phyloP scores from a whole-genome alignment of 176 grass and related monocot species.

The Oryza australiensis region DNA sequence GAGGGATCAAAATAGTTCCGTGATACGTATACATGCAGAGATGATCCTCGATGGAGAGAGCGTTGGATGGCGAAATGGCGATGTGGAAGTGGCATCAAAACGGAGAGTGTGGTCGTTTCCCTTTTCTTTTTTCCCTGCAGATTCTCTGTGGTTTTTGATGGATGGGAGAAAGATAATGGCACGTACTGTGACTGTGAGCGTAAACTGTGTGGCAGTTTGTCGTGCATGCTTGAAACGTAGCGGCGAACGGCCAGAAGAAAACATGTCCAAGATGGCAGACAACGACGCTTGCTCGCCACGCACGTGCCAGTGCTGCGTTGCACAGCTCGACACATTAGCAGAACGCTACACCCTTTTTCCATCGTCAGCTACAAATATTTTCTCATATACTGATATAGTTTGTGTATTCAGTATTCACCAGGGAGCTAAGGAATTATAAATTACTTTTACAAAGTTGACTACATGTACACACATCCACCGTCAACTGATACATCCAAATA shows the following conservation, averaged over 20 bases:
- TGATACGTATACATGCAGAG: neutral
- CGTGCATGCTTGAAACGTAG: slow-evolving; percentile 27
- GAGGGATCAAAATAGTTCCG: too few relatives aligned
- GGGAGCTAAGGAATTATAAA: too few relatives aligned
- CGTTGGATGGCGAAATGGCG: neutral
- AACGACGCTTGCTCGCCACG: neutral
- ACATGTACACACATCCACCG: neutral
- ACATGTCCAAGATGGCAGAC: neutral
- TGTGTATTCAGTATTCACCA: too few relatives aligned
- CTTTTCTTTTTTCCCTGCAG: neutral
- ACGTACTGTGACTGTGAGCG: neutral
- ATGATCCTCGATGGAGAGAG: neutral
- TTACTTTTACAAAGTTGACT: too few relatives aligned
- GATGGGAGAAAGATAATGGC: neutral
- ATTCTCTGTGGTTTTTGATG: neutral
- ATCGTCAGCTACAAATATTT: neutral
- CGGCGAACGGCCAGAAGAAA: neutral
- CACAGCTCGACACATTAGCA: neutral
- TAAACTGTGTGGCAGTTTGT: slow-evolving; percentile 26
- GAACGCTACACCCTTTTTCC: neutral
- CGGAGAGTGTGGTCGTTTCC: neutral
- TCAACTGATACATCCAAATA: neutral
- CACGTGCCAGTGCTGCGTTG: slow-evolving; percentile 10
- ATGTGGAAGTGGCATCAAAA: neutral
- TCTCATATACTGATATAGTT: neutral